Evolutionary conservation across 495 filamentous ascomycete genomes (phyloP).

Genomic region (Hypomontagnella monticulosa): DNA sequence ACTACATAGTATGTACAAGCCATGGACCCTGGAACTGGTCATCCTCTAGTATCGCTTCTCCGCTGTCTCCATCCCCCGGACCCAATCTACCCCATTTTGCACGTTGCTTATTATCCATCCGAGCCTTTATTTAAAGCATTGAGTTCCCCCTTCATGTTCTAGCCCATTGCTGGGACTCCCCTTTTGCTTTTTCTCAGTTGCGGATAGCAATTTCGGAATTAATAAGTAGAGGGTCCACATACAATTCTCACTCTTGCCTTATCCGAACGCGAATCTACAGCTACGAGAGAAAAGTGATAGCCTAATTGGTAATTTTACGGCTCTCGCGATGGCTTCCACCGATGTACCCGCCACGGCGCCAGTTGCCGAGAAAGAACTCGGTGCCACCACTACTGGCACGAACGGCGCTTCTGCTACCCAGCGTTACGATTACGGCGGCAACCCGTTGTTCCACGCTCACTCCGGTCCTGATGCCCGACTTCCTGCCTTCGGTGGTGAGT

Average conservation of each 20-base stretch:
- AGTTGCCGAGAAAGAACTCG: slow-evolving; percentile 47
- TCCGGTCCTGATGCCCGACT: slow-evolving; percentile 66
- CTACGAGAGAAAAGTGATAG: not conserved
- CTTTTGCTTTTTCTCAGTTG: slow-evolving; percentile 14
- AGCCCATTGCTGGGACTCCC: not conserved
- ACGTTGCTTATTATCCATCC: not conserved
- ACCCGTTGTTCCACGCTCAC: slow-evolving; percentile 78
- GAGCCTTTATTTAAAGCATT: slow-evolving; percentile 23
- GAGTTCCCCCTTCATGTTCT: slow-evolving; percentile 3
- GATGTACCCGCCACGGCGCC: slow-evolving; percentile 27
- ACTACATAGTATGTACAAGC: no score
- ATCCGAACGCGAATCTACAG: slow-evolving; percentile 3
- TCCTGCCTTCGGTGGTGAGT: slow-evolving; percentile 92
- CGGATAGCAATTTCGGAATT: slow-evolving; percentile 18
- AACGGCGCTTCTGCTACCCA: slow-evolving; percentile 42
- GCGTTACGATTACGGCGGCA: slow-evolving; percentile 64
- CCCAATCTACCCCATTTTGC: not conserved
- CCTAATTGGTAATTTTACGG: not conserved
- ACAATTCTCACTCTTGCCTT: not conserved
- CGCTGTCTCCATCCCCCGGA: slow-evolving; percentile 4
- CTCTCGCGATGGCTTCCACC: slow-evolving; percentile 38
- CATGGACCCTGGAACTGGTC: no score
- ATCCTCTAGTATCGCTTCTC: no score
- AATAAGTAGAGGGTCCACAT: slow-evolving; percentile 21
- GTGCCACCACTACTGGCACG: slow-evolving; percentile 38